Conservation (phyloP, 345 rosid species). For the Garcia nutans region DNA sequence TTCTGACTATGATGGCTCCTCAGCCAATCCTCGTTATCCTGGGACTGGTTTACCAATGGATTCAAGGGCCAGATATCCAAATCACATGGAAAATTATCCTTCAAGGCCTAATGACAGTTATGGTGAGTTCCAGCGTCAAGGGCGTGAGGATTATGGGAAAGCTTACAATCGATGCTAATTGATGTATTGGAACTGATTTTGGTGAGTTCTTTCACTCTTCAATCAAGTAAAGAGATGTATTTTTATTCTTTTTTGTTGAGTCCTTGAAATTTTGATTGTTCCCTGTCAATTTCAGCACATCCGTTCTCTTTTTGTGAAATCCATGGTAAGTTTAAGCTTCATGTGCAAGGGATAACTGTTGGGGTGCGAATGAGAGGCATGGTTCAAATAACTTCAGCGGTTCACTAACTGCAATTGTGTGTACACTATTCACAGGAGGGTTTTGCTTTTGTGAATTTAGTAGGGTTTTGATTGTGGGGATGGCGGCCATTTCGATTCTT, state of each 20-base stretch:
- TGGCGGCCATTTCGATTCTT: conserved; percentile 15
- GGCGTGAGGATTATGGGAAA: conserved; percentile 82
- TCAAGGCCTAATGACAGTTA: conserved; percentile 67
- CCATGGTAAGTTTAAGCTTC: conserved; percentile 8
- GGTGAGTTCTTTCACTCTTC: conserved; percentile 61
- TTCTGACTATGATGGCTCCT: conserved; percentile 59
- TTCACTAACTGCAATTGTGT: conserved; percentile 4
- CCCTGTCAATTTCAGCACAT: neutral
- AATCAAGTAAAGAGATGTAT: conserved; percentile 17
- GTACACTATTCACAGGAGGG: neutral
- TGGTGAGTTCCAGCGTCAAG: conserved; percentile 75
- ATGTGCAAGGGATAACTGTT: neutral
- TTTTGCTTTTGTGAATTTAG: conserved; percentile 9
- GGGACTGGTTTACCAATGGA: conserved; percentile 53
- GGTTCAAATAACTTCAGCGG: neutral
- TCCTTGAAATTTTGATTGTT: neutral
- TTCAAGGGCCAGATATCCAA: conserved; percentile 62
- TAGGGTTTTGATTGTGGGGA: conserved; percentile 11
- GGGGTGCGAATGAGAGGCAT: conserved; percentile 6
- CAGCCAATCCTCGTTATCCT: conserved; percentile 53
- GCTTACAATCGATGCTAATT: conserved; percentile 68
- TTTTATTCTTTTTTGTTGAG: conserved; percentile 5
- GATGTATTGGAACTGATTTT: conserved; percentile 26
- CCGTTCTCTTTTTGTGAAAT: neutral
- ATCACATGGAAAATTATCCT: conserved; percentile 61